Percentiles rank a stretch among this genome's conserved stretches.
Evolutionary conservation across 176 grass and related monocot genomes (phyloP).

Genomic region (Carex myosuroides): DNA sequence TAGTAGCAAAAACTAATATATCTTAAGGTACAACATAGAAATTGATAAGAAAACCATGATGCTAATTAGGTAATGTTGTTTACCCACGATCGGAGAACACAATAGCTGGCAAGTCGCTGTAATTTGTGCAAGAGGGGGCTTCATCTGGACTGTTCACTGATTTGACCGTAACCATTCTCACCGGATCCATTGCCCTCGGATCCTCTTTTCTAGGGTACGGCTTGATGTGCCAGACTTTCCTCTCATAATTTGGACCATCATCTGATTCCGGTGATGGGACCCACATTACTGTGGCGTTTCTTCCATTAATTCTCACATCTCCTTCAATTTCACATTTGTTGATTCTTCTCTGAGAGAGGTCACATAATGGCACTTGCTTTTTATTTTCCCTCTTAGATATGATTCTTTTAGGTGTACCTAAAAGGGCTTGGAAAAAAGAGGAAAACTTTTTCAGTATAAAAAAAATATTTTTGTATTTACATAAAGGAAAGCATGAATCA

Average conservation of each 20-base stretch:
- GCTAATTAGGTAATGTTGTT: not conserved
- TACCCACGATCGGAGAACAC: slow-evolving; percentile 57
- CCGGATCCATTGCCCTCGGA: slow-evolving; percentile 26
- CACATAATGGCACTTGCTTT: slow-evolving; percentile 39
- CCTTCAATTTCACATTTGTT: slow-evolving; percentile 67
- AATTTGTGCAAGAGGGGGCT: slow-evolving; percentile 29
- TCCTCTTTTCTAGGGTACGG: slow-evolving; percentile 53
- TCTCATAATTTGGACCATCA: slow-evolving; percentile 29
- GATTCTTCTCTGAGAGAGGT: slow-evolving; percentile 48
- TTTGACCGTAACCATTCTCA: slow-evolving; percentile 35
- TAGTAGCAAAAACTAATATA: not conserved
- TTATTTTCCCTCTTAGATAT: slow-evolving; percentile 6
- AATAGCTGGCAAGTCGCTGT: slow-evolving; percentile 43
- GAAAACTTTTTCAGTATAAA: slow-evolving; percentile 29
- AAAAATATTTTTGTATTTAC: not conserved
- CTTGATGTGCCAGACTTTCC: slow-evolving; percentile 43
- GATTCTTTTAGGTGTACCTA: not conserved
- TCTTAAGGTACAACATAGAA: not conserved
- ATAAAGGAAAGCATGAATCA: not conserved
- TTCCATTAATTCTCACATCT: slow-evolving; percentile 50
- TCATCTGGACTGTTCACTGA: not conserved
- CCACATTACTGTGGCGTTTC: slow-evolving; percentile 33
- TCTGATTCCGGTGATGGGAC: slow-evolving; percentile 27
- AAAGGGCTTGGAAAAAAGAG: not conserved
- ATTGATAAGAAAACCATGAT: not conserved